Conservation (phyloP, 2,329 filamentous ascomycete genomes). For the Diaporthe citrichinensis region DNA sequence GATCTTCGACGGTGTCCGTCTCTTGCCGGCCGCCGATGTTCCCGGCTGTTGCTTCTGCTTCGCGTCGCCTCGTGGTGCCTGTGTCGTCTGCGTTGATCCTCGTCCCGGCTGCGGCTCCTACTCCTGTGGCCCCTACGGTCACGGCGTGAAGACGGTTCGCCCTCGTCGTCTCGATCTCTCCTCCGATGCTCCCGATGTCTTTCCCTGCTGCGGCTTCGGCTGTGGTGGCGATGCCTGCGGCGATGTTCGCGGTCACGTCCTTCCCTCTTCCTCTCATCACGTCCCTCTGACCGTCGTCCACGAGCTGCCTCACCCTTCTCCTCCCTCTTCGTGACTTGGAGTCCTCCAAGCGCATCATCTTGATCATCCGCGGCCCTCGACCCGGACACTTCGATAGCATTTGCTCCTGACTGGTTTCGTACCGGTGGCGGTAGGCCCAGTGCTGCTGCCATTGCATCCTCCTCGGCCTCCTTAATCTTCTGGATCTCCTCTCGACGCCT, state of each 20-base stretch:
- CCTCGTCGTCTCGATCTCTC: slow-evolving; percentile 51
- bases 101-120: slow-evolving; percentile 54
- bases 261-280: slow-evolving; percentile 41
- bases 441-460: slow-evolving; percentile 88
- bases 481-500: slow-evolving; percentile 83
- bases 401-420: slow-evolving; percentile 72
- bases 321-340: slow-evolving; percentile 40
- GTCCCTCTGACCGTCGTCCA: slow-evolving; percentile 43
- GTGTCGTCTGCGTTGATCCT: slow-evolving; percentile 48
- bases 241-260: slow-evolving; percentile 51
- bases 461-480: slow-evolving; percentile 89
- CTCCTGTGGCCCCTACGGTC: slow-evolving; percentile 55
- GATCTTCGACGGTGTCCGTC: slow-evolving; percentile 51
- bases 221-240: slow-evolving; percentile 52
- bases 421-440: slow-evolving; percentile 82
- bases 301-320: slow-evolving; percentile 40
- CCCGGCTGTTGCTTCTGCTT: slow-evolving; percentile 51
- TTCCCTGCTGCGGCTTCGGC: slow-evolving; percentile 47
- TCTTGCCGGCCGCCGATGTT: slow-evolving; percentile 41
- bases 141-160: slow-evolving; percentile 45
- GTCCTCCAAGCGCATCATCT: slow-evolving; percentile 50
- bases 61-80: slow-evolving; percentile 46
- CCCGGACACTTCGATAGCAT: slow-evolving; percentile 75
- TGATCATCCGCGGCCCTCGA: slow-evolving; percentile 53
- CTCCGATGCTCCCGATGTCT: slow-evolving; percentile 46